Conservation (phyloP, 108 stramenopile genomes). For the Pseudonitzschia multistriata region DNA sequence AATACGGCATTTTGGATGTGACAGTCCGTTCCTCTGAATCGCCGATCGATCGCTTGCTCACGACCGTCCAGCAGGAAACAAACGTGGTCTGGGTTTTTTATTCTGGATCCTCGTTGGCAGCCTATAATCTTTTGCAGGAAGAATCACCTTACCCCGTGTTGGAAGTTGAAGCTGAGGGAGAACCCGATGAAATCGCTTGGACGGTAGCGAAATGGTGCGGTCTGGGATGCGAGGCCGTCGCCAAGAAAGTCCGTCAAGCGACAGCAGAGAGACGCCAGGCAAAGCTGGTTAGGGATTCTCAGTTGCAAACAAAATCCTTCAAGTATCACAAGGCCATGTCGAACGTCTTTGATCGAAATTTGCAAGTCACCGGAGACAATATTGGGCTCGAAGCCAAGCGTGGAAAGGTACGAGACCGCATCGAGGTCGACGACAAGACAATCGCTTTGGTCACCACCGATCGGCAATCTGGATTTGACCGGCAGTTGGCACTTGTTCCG, state of each 20-base stretch:
- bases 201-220: slow-evolving; percentile 49
- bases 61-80: background rate
- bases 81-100: slow-evolving; percentile 34
- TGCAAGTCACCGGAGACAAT: slow-evolving; percentile 49
- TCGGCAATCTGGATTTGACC: slow-evolving; percentile 98
- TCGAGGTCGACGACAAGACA: slow-evolving; percentile 40
- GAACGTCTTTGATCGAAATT: slow-evolving; percentile 35
- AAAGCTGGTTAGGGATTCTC: slow-evolving; percentile 42
- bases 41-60: slow-evolving; percentile 39
- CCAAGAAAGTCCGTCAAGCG: slow-evolving; percentile 25
- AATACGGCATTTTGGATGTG: slow-evolving; percentile 32
- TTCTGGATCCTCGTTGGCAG: slow-evolving; percentile 23
- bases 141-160: slow-evolving; percentile 37
- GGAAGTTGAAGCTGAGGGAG: slow-evolving; percentile 20
- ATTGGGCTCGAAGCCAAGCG: slow-evolving; percentile 25
- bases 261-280: slow-evolving; percentile 31
- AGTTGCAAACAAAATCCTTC: slow-evolving; percentile 39
- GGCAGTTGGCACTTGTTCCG: slow-evolving; percentile 90
- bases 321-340: slow-evolving; percentile 43
- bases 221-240: slow-evolving; percentile 22
- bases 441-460: slow-evolving; percentile 96
- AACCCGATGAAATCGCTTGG: slow-evolving; percentile 30
- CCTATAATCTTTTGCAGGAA: slow-evolving; percentile 25
- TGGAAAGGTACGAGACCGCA: slow-evolving; percentile 86
- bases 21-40: slow-evolving; percentile 41